Evolutionary conservation across 208 protist species (phyloP).

Genomic region (Perkinsela sp.): DNA sequence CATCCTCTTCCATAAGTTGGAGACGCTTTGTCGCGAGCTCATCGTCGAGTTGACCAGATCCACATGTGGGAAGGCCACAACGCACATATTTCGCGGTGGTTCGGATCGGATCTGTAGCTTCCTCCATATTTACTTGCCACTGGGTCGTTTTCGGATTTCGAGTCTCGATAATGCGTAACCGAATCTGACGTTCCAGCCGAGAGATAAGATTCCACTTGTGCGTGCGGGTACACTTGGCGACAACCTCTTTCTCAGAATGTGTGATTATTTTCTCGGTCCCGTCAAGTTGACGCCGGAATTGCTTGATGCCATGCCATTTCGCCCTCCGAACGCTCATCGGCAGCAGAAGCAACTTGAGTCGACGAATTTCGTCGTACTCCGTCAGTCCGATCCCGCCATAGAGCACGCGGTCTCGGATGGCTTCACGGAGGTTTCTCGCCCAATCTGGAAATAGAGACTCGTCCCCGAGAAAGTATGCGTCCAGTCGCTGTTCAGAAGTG

Average conservation of each 20-base stretch:
- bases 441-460: conserved; percentile 43
- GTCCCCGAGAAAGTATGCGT: conserved; percentile 58
- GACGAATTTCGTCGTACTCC: conserved; percentile 46
- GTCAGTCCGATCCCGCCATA: conserved; percentile 50
- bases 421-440: conserved; percentile 44
- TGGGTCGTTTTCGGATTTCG: neutral
- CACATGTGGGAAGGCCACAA: neutral
- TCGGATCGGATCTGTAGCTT: neutral
- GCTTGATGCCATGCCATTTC: conserved; percentile 38
- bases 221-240: neutral
- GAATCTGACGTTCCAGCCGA: neutral
- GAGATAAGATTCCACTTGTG: neutral
- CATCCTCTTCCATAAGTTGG: neutral
- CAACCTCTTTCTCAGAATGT: neutral
- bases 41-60: neutral
- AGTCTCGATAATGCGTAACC: neutral
- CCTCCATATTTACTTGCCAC: neutral
- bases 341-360: conserved; percentile 27
- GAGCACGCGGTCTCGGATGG: conserved; percentile 48
- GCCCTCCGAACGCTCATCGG: conserved; percentile 19
- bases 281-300: conserved; percentile 2
- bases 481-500: conserved; percentile 27
- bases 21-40: neutral
- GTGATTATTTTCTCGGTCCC: neutral
- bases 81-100: neutral